These are phyloP conservation scores for Tetracladium marchalianum DNA, from an alignment of 495 filamentous ascomycete genomes.

Conservation along the genomic window DNA sequence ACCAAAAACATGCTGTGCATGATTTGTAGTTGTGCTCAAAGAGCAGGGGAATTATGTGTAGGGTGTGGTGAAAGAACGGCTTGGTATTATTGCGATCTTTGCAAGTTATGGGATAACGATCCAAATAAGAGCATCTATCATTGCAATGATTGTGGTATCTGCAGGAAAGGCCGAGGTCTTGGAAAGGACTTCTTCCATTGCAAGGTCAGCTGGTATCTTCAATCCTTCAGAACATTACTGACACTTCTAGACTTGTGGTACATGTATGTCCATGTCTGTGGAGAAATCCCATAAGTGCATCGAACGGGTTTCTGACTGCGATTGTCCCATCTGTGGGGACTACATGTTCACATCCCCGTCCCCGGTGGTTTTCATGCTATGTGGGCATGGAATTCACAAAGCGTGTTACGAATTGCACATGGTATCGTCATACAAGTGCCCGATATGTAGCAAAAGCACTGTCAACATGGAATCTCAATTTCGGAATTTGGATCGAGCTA, in stretches of 20 bases:
- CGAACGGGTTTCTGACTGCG: slow-evolving; percentile 86
- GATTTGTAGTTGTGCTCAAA: slow-evolving; percentile 81
- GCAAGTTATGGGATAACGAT: slow-evolving; percentile 97
- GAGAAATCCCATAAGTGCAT: slow-evolving; percentile 84
- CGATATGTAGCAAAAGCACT: slow-evolving; percentile 86
- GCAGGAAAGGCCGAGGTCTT: slow-evolving; percentile 78
- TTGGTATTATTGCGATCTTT: slow-evolving; percentile 90
- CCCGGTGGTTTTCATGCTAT: slow-evolving; percentile 86
- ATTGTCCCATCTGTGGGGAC: slow-evolving; percentile 96
- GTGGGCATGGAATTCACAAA: slow-evolving; percentile 91
- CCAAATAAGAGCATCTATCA: slow-evolving; percentile 89
- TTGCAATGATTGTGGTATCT: slow-evolving; percentile 94
- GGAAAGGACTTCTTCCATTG: slow-evolving; percentile 97
- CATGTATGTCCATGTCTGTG: slow-evolving; percentile 80
- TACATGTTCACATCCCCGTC: slow-evolving; percentile 94
- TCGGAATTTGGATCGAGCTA: slow-evolving; percentile 74
- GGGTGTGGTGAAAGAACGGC: slow-evolving; percentile 68
- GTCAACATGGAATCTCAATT: slow-evolving; percentile 97
- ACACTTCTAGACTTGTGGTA: slow-evolving; percentile 61
- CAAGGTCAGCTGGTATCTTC: slow-evolving; percentile 51
- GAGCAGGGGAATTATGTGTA: slow-evolving; percentile 65
- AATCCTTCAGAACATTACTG: neutral
- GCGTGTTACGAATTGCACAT: slow-evolving; percentile 78
- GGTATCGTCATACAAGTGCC: slow-evolving; percentile 83
- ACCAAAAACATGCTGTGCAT: slow-evolving; percentile 98